Percentiles rank a stretch among this genome's conserved stretches.
phyloP scores from a whole-genome alignment of 441 rosid genomes.

The Gossypium armourianum region DNA sequence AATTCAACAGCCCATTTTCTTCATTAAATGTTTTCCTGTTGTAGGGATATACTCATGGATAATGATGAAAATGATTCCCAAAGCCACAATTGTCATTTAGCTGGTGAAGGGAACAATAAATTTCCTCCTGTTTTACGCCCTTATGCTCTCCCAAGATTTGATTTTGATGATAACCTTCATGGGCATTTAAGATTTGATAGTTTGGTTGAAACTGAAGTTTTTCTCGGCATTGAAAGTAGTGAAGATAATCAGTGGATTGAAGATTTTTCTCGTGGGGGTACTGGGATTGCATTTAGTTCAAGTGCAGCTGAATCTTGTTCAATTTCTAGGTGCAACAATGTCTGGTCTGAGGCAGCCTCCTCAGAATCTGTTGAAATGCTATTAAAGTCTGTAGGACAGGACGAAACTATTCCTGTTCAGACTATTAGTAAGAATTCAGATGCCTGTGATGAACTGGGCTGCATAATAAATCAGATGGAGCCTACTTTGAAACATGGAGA shows the following conservation, averaged over 20 bases:
- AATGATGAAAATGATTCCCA: constrained; percentile 96
- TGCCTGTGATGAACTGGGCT: constrained; percentile 67
- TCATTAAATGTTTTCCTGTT: constrained; percentile 13
- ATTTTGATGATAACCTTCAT: constrained; percentile 75
- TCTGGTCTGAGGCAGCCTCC: constrained; percentile 99
- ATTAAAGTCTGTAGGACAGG: constrained; percentile 92
- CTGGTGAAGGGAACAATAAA: constrained; percentile 73
- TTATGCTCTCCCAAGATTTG: constrained; percentile 83
- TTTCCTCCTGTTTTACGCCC: constrained; percentile 64
- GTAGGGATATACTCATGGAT: constrained; percentile 89
- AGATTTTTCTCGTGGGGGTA: constrained; percentile 62
- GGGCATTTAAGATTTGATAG: constrained; percentile 78
- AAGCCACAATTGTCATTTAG: constrained; percentile 79
- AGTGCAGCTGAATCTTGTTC: constrained; percentile 74
- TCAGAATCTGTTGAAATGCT: constrained; percentile 98
- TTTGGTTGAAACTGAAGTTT: constrained; percentile 74
- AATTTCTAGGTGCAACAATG: constrained; percentile 71
- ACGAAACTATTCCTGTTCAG: constrained; percentile 46
- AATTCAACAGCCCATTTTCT: background rate
- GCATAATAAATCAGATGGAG: constrained; percentile 65
- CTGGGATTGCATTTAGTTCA: constrained; percentile 69
- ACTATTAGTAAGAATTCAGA: constrained; percentile 37
- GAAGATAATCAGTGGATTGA: constrained; percentile 90
- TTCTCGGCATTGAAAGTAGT: constrained; percentile 84
- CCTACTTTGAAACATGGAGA: constrained; percentile 38